These are phyloP conservation scores for Dictyostelium brefeldianum DNA, from an alignment of 78 protist genomes.

Conservation along the genomic window DNA sequence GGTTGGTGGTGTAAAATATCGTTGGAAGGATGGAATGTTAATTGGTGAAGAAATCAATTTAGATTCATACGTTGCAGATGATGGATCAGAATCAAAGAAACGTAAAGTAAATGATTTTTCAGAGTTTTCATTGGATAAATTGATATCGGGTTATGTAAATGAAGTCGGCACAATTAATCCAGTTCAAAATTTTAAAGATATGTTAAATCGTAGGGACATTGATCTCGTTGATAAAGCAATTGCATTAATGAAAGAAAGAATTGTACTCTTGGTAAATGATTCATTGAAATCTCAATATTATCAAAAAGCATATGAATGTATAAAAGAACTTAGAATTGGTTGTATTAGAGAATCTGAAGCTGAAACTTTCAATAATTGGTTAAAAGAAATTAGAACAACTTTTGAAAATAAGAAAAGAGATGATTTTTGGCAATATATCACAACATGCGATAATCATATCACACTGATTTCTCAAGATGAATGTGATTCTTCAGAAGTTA, in stretches of 20 bases:
- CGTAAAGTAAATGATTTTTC: slow-evolving; percentile 71
- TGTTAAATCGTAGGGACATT: slow-evolving; percentile 83
- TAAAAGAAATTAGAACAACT: slow-evolving; percentile 52
- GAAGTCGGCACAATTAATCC: slow-evolving; percentile 87
- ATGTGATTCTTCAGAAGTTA: slow-evolving; percentile 40
- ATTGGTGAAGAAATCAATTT: slow-evolving; percentile 62
- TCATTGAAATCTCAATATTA: slow-evolving; percentile 78
- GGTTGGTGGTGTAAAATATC: slow-evolving; percentile 21
- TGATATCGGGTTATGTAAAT: slow-evolving; percentile 67
- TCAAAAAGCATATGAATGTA: slow-evolving; percentile 84
- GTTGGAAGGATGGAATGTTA: slow-evolving; percentile 74
- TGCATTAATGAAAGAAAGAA: slow-evolving; percentile 63
- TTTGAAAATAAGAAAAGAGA: slow-evolving; percentile 80
- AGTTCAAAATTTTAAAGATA: slow-evolving; percentile 81
- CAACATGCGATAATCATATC: background rate
- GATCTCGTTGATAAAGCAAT: slow-evolving; percentile 85
- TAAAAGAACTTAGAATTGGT: slow-evolving; percentile 69
- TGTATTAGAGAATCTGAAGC: slow-evolving; percentile 85
- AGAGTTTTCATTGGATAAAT: slow-evolving; percentile 51
- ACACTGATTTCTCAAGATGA: slow-evolving; percentile 57
- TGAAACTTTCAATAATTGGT: slow-evolving; percentile 50
- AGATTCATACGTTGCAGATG: slow-evolving; percentile 67
- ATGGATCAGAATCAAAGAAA: slow-evolving; percentile 24
- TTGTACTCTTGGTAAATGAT: slow-evolving; percentile 78
- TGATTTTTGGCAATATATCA: slow-evolving; percentile 76